Conservation (phyloP, 1,139 yeast species). For the Scheffersomyces illinoinensis region DNA sequence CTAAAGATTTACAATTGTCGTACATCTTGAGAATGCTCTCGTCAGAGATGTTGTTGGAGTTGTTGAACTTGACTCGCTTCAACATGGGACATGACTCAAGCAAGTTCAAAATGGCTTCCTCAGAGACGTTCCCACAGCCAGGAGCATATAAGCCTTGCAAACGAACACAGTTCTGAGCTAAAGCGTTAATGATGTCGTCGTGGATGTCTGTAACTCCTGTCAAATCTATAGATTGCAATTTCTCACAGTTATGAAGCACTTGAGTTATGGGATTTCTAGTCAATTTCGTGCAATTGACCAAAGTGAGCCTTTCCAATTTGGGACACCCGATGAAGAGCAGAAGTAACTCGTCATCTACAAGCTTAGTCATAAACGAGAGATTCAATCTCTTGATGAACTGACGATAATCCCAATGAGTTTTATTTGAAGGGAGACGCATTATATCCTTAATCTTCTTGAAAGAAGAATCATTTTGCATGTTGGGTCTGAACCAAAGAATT, state of each 20-base stretch:
- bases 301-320: slow-evolving; percentile 79
- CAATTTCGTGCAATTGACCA: slow-evolving; percentile 75
- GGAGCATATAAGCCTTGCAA: slow-evolving; percentile 92
- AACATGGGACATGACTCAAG: slow-evolving; percentile 69
- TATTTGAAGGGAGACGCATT: slow-evolving; percentile 48
- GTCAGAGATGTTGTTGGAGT: slow-evolving; percentile 69
- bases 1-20: slow-evolving; percentile 70
- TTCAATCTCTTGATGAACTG: slow-evolving; percentile 77
- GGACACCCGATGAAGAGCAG: slow-evolving; percentile 63
- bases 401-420: slow-evolving; percentile 73
- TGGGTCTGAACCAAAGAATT: slow-evolving; percentile 87
- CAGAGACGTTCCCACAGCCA: slow-evolving; percentile 71
- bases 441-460: slow-evolving; percentile 53
- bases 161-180: slow-evolving; percentile 71
- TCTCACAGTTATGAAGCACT: slow-evolving; percentile 63
- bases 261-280: slow-evolving; percentile 61
- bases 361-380: slow-evolving; percentile 69
- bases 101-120: slow-evolving; percentile 61
- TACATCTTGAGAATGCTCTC: slow-evolving; percentile 65
- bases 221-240: slow-evolving; percentile 83
- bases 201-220: slow-evolving; percentile 73
- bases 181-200: slow-evolving; percentile 69
- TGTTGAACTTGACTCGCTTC: slow-evolving; percentile 80
- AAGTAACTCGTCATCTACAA: slow-evolving; percentile 63
- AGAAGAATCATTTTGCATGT: slow-evolving; percentile 58